Evolutionary conservation across 257 asterid species (phyloP).

Genomic region (Perilla frutescens): DNA sequence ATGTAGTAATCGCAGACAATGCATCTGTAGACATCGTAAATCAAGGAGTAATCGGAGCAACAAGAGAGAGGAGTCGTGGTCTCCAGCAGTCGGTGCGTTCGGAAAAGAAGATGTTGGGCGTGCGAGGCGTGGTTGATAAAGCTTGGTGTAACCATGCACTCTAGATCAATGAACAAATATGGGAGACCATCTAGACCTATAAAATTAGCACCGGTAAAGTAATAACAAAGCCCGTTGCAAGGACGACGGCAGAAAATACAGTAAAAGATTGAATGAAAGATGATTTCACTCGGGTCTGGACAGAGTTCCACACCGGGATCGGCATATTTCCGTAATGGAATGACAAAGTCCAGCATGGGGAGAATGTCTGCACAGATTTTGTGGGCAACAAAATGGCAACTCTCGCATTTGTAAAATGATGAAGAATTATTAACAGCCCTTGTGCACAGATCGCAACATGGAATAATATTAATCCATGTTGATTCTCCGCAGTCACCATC

Average conservation of each 20-base stretch:
- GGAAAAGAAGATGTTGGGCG: constrained; percentile 14
- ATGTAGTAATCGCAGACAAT: not conserved
- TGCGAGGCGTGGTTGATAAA: constrained; percentile 9
- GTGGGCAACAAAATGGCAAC: constrained; percentile 4
- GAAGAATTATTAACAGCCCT: not conserved
- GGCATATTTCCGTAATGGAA: too few relatives aligned
- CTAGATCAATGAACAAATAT: not conserved
- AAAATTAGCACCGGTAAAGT: not conserved
- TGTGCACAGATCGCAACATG: constrained; percentile 15
- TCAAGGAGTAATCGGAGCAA: not conserved
- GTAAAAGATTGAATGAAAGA: not conserved
- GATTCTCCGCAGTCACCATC: too few relatives aligned
- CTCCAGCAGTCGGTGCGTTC: not conserved
- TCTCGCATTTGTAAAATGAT: constrained; percentile 4
- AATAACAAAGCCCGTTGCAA: not conserved
- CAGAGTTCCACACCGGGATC: not conserved
- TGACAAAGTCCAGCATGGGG: not conserved
- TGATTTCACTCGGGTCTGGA: not conserved
- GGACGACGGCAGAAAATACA: not conserved
- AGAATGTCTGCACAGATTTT: constrained; percentile 1
- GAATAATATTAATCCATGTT: too few relatives aligned
- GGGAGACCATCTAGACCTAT: too few relatives aligned
- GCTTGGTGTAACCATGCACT: constrained; percentile 8
- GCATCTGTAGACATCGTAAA: constrained; percentile 7
- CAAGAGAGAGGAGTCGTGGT: not conserved